Base-by-base conservation (phyloP, 805 yeast species). In the Kuraishia hungarica region DNA sequence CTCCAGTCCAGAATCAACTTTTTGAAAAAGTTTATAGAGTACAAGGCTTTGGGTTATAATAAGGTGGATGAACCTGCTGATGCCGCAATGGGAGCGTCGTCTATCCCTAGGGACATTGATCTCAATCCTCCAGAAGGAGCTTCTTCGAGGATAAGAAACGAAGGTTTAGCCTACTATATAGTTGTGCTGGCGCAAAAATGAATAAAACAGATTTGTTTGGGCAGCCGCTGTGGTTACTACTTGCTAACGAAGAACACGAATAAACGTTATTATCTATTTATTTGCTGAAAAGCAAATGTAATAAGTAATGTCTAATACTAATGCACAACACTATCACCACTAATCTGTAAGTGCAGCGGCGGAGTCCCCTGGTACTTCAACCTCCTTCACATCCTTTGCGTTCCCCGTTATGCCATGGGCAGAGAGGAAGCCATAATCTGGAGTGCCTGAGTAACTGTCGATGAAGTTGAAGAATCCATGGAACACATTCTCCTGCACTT, bases 381-480 rank as follows among this genome's bases (percentile, higher is more conserved):
- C 61, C 50, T 51, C 55, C 19, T 54, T 55, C 13, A 58, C 67
- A 53, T 66, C 66, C 55, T 64, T 70, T 11, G 35, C 35, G 19
- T 13, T 35, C 11, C 43, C 43, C 43, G 43, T 35, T 55, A 67
- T 71, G 35, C 74, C 79, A 69, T 72, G 75, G 3, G 81, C 78
- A 26, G 80, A 78, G 58, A 79, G 64, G 64, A 82, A 86, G 62
- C 82, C 84, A 62, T 84, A 82, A 19, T 82, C 79, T 39, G 81
- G 81, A 49, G 82, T 83, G 21, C 84, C 89, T 46, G 81, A 80
- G 67, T 86, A 90, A 46, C 87, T 83, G 70, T 93, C 99, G 60
- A 94, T 86, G 67, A 89, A 93, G 50, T 88, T 87, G 70, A 89
- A 94, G 66, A 94, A 93, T 0, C 96, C 96, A 60, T 90, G 85